Base-by-base conservation (phyloP, 129 eudicot genomes). In the Escallonia herrerae region DNA sequence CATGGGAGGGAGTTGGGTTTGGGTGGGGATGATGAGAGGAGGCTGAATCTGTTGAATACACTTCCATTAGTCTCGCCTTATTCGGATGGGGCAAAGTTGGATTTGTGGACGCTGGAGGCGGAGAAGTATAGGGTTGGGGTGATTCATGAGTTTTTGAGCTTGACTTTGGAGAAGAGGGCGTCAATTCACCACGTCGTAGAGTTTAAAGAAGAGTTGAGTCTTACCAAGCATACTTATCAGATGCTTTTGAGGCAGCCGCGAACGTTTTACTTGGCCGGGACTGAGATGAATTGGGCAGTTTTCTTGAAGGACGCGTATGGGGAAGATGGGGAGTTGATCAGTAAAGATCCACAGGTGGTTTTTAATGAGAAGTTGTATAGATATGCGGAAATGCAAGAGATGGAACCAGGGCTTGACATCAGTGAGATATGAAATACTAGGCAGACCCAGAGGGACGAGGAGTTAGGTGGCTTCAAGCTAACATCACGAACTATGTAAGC, bases 101-200 rank as follows among this genome's bases (percentile, higher is more conserved):
- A 89, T 79, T 81, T 82, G 61, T 89, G 95, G 97, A 89, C 84
- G 0, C 62, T 89, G 79, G 97, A 86, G 61, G 95, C 95, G 0
- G 99, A 94, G 81, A 94, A 94, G 77, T 94, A 83, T 56, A 68
- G 97, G 66, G 88, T 89, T 2, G 99, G 99, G 51, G 79, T 89
- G 43, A 47, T 94, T 64, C 97, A 94, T 48, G 99, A 94, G 90
- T 89, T 94, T 52, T 84, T 94, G 85, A 94, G 77, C 75, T 84
- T 94, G 83, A 94, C 99, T 1, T 78, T 94, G 83, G 99, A 94
- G 94, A 94, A 89, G 79, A 82, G 95, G 67, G 99, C 99, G 4
- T 84, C 84, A 5, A 94, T 94, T 66, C 99, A 94, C 61, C 95
- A 89, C 56, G 74, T 94, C n/a, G 99, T 89, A 58, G 99, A 89